Evolutionary conservation across 2,329 filamentous ascomycete genomes (phyloP).

Genomic region (Nannizziopsis arthrosporioides): DNA sequence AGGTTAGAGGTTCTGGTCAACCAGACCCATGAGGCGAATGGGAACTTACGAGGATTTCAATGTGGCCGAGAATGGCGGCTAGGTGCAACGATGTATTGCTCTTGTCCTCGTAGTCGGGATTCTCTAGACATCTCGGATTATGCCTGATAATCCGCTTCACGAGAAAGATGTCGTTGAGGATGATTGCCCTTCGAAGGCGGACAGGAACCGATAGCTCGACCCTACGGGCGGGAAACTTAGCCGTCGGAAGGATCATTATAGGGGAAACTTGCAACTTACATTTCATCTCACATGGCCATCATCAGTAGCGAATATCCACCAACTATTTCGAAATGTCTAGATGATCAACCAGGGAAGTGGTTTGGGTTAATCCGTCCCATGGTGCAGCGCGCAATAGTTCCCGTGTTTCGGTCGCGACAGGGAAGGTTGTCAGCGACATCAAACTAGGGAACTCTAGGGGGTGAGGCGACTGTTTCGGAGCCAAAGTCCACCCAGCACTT

Average conservation of each 20-base stretch:
- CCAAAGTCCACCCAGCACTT: not conserved
- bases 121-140: constrained; percentile 60
- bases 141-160: constrained; percentile 64
- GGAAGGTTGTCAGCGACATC: not conserved
- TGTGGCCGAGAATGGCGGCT: constrained; percentile 60
- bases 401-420: not conserved
- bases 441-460: not conserved
- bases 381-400: constrained; percentile 2
- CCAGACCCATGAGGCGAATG: not conserved
- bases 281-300: constrained; percentile 10
- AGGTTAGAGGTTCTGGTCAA: not conserved
- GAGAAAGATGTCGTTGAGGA: constrained; percentile 59
- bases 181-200: constrained; percentile 71
- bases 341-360: not conserved
- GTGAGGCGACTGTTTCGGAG: no score
- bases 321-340: not conserved
- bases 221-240: constrained; percentile 12
- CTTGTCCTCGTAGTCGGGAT: constrained; percentile 63
- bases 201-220: constrained; percentile 42
- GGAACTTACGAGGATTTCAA: constrained; percentile 47
- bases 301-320: not conserved
- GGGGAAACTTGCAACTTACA: constrained; percentile 3
- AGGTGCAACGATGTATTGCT: constrained; percentile 79
- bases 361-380: constrained; percentile 4
- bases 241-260: not conserved